phyloP scores from a whole-genome alignment of 495 filamentous ascomycete genomes.

The Talaromyces borbonicus region DNA sequence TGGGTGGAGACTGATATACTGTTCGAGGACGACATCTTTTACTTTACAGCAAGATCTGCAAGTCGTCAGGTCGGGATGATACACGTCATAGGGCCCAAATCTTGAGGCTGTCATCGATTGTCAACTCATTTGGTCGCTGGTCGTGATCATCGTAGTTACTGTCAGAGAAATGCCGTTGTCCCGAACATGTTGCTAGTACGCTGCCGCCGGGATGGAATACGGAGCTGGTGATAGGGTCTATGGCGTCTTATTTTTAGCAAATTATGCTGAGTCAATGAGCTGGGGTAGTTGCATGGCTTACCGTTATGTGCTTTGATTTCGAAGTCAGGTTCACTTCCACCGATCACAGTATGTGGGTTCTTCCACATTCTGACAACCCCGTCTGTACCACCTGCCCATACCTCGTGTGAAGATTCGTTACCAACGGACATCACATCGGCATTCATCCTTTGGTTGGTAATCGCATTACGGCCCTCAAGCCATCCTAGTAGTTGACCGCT shows the following conservation, averaged over 20 bases:
- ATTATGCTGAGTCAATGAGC: not conserved
- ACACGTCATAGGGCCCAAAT: constrained; percentile 41
- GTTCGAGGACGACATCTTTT: too few species aligned
- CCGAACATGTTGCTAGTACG: constrained; percentile 68
- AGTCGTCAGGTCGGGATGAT: too few species aligned
- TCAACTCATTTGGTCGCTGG: constrained; percentile 5
- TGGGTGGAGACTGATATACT: too few species aligned
- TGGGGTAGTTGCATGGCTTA: constrained; percentile 12
- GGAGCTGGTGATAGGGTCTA: constrained; percentile 50
- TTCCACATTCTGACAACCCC: constrained; percentile 72
- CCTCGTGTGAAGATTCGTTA: constrained; percentile 48
- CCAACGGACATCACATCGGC: constrained; percentile 51
- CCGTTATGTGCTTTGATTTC: constrained; percentile 50
- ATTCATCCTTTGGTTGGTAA: constrained; percentile 68
- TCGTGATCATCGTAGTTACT: constrained; percentile 10
- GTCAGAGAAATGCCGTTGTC: constrained; percentile 35
- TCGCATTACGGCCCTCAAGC: constrained; percentile 58
- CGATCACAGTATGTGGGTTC: constrained; percentile 45
- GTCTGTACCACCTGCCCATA: constrained; percentile 80
- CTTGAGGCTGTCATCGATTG: constrained; percentile 52
- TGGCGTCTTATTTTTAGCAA: constrained; percentile 11
- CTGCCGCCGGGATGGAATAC: constrained; percentile 57
- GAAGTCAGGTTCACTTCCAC: constrained; percentile 44
- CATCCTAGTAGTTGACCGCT: constrained; percentile 57
- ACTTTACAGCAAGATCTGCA: too few species aligned